phyloP scores from a whole-genome alignment of 2,329 filamentous ascomycete species.

The Xylariaceae sp. region DNA sequence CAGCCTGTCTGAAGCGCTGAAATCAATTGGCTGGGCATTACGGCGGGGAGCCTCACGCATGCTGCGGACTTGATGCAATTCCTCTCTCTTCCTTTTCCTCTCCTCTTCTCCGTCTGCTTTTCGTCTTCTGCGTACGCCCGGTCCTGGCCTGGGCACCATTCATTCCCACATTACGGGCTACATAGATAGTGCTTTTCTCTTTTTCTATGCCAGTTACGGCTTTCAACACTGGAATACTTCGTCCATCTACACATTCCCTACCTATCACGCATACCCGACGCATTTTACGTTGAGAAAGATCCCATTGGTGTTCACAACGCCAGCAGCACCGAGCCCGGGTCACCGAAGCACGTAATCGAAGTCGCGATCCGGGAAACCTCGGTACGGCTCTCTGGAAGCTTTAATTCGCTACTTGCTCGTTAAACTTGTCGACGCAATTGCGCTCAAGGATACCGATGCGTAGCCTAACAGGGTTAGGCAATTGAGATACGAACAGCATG shows the following conservation, averaged over 20 bases:
- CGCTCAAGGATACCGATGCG: conserved; percentile 7
- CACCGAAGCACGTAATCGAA: conserved; percentile 3
- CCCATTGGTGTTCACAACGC: conserved; percentile 10
- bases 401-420: conserved; percentile 3
- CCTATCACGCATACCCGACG: neutral
- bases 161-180: neutral
- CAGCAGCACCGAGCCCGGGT: conserved; percentile 1
- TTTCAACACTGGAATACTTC: conserved; percentile 1
- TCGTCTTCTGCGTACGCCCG: conserved; percentile 1
- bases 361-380: neutral
- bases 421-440: neutral
- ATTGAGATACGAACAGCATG: conserved; percentile 38
- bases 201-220: neutral
- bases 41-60: conserved; percentile 14
- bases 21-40: conserved; percentile 17
- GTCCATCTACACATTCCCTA: neutral
- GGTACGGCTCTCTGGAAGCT: neutral
- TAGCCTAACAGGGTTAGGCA: neutral
- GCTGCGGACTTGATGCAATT: conserved; percentile 14
- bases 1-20: conserved; percentile 2
- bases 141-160: neutral
- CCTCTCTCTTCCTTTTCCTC: neutral
- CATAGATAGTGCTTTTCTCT: neutral
- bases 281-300: neutral
- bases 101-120: neutral